Evolutionary conservation across 495 filamentous ascomycete species (phyloP), one percentile per base, ranked within the genome.

Genomic region (Aspergillus avenaceus): DNA sequence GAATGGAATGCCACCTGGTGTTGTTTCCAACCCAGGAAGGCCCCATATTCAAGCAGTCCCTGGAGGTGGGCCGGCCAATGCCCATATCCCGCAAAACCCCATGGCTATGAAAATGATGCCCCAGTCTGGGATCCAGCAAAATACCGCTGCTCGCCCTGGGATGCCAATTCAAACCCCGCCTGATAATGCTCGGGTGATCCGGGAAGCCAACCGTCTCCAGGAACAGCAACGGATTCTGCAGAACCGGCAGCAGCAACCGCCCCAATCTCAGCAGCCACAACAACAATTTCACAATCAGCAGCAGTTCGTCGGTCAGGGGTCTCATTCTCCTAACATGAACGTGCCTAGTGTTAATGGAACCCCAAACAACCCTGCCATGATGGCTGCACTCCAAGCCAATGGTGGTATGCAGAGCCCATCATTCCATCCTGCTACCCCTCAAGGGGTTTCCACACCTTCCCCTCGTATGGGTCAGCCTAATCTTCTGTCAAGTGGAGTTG

Each of bases 91-190:
- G 55, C 46, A 76, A 50, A 69, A 77, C 47, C 54, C 69, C 8
- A 79, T 86, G 64, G 76, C 76, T 22, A 80, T 86, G 73, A 84
- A 85, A 56, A 81, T 82, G 58, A 75, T 91, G 52, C 83, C 85
- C 38, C 87, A 84, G 55, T 73, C 84, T 34, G 83, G 84, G 26
- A 88, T 95, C 74, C 84, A 85, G 41, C 70, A 76, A 40, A 64
- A 74, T 70, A 61, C 75, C 65, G 47, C 75, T 78, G 57, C 81
- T 72, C 63, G 83, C 70, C 56, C 82, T 77, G 66, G 84, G 12
- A 71, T 87, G 57, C 77, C 81, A 5, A 73, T 77, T 38, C 75
- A 75, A 48, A 65, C 75, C 37, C 71, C 77, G 24, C 74, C 81
- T 4, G 80, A 80, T 26, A 72, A 75, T 52, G 61, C 74, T 12